Base-by-base conservation (phyloP, 768 basidiomycete genomes). In the Suillus luteus region DNA sequence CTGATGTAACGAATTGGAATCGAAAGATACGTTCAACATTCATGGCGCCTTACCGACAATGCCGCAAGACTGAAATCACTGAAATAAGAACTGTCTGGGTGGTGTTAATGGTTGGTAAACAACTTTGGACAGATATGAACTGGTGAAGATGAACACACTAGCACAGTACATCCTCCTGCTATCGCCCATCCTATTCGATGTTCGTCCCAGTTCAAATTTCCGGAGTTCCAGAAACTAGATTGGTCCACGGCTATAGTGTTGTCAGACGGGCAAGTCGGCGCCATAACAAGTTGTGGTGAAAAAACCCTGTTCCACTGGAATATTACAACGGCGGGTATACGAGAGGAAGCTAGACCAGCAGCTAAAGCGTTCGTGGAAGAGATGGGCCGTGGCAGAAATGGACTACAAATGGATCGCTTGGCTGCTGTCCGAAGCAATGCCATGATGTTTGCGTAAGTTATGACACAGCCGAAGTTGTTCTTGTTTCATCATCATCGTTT, bases 161-260 rank as follows among this genome's bases (percentile, higher is more conserved):
- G 48, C 46, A 75, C 72, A 3, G 90, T 76, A 68, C 86, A 88
- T 17, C 78, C 82, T 33, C 90, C 90, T 17, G 89, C 83, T 62
- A 92, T 80, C 11, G 87, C 81, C 90, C 90, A 92, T 58, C 90
- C 90, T 72, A 91, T 86, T 67, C 85, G 79, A 75, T 88, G 87
- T 15, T 76, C 68, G 65, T 85, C 82, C 88, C 87, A 90, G 69
- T 87, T 78, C 24, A 83, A 59, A 12, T 82, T 81, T 43, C 80
- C 77, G 0, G 78, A 67, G 68, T 77, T 76, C 90, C 89, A 91
- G 71, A 91, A 91, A 11, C 75, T 77, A 55, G 80, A 79, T 71
- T 91, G 86, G 73, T 91, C 89, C 31, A 84, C 69, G 1, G 64
- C 72, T 31, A 73, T 64, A 0, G 79, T 75, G 66, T 90, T 89